Base-by-base conservation (phyloP, 768 basidiomycete species). In the Hypholoma fasciculare region DNA sequence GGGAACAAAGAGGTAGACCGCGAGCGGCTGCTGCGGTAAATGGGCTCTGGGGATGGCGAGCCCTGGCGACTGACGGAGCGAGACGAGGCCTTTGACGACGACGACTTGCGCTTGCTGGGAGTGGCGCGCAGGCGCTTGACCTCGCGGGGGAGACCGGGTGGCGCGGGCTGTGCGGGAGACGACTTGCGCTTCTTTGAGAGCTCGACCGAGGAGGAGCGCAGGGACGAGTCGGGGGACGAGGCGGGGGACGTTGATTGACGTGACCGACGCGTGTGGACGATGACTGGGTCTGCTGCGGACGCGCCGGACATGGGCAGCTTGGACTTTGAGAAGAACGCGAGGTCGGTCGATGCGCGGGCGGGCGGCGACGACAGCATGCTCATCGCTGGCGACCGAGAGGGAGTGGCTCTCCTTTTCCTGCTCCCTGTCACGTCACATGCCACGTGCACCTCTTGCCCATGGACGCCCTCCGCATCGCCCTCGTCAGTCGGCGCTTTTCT, bases 1-100 rank as follows among this genome's bases (percentile, higher is more conserved):
- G 83, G 81, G 58, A 86, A 67, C 68, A 80, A 47, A 0, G 88
- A 89, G 0, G 80, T 78, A 0, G 89, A 90, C 61, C 87, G 86
- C 58, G 90, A 90, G 62, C 86, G 74, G 65, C 82, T 83, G 56
- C 69, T 76, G 53, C 77, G 73, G 59, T 82, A 87, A 34, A 87
- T 83, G n/a, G 82, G 81, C 40, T 85, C 81, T 9, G 79, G 78
- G 27, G 80, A 82, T 3, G 82, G 68, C 56, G 67, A 74, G 36
- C 68, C 59, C 39, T 76, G 76, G 47, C 77, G 74, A 61, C 80
- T 81, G 27, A 74, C 74, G 12, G 71, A 74, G 60, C 81, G 78
- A n/a, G 81, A 79, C 7, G 71, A 70, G 23, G 65, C 58, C 52
- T 73, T 72, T 7, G 76, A 76, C 2, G 74, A 74, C 3, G 56